Base-by-base conservation (phyloP, 352 stramenopile species). In the Pythium phragmiticola region DNA sequence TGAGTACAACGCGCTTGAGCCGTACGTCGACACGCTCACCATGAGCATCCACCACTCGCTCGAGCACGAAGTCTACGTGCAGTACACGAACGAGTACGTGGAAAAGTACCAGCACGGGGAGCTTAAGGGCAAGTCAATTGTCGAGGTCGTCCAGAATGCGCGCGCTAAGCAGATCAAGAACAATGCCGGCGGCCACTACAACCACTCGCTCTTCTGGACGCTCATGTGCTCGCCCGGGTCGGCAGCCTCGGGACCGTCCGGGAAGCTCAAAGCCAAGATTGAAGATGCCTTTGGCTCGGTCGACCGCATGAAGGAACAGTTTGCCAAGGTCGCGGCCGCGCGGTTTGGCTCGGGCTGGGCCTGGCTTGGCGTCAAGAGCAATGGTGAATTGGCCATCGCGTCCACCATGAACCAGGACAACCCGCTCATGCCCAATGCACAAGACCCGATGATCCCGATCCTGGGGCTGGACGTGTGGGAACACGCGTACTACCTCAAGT, bases 381-480 rank as follows among this genome's bases (percentile, higher is more conserved):
- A 91, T 45, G 80, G 86, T 60, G 84, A 87, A 55, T 75, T 98
- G 13, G 82, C 89, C 48, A 84, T 98, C 63, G 88, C 91, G 17
- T 80, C 80, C 43, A 97, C 91, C 26, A 78, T 82, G 34, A 98
- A 98, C 75, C 92, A 98, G 75, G 65, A 87, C 73, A 87, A 89
- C 39, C 69, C 69, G 42, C 62, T 76, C 43, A 76, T 76, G 69
- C 69, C 69, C 1, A 42, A 68, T 17, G 66, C 54, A 1, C 57
- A 71, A 55, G 69, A 73, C 36, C 69, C 69, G 6, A 78, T 84
- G 70, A 74, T 89, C 70, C 87, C 87, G 46, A 93, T 97, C 60
- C 69, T 97, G 23, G 85, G 77, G 14, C 65, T 97, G 6, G 88
- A 97, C 70, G 84, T 97, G 28, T 97, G 90, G 90, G 88, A 97